Evolutionary conservation across 345 rosid species (phyloP).

Genomic region (Ricinus communis): DNA sequence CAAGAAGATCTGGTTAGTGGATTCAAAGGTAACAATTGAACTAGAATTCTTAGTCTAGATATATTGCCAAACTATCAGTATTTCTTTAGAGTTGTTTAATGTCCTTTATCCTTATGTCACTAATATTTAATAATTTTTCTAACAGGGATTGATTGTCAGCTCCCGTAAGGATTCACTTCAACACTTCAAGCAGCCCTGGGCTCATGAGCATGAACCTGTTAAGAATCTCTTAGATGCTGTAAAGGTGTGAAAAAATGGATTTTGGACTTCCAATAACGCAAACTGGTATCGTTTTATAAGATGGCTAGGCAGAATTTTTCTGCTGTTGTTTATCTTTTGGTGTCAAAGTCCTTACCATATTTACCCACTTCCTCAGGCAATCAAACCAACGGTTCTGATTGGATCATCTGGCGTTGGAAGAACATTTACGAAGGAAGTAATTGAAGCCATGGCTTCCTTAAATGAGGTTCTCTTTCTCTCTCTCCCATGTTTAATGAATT

Average conservation of each 20-base stretch:
- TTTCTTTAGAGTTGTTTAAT: not conserved
- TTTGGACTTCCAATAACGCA: too few species aligned
- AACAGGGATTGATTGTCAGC: conserved; percentile 73
- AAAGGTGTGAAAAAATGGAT: conserved; percentile 44
- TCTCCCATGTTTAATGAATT: conserved; percentile 2
- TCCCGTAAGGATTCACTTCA: conserved; percentile 75
- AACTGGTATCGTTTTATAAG: too few species aligned
- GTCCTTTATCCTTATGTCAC: not conserved
- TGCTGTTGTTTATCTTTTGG: too few species aligned
- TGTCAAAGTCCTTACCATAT: not conserved
- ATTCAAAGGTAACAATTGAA: conserved; percentile 64
- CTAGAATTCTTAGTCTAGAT: not conserved
- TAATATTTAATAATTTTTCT: not conserved
- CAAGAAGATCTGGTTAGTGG: conserved; percentile 91
- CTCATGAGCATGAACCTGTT: conserved; percentile 81
- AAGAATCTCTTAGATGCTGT: conserved; percentile 64
- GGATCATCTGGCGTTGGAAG: conserved; percentile 92
- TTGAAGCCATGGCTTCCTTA: conserved; percentile 70
- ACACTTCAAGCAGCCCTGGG: conserved; percentile 94
- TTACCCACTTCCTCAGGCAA: conserved; percentile 45
- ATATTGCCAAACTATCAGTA: not conserved
- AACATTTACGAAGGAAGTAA: conserved; percentile 81
- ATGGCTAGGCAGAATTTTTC: too few species aligned
- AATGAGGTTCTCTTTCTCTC: conserved; percentile 58
- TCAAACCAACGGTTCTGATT: conserved; percentile 86